Base-by-base conservation (phyloP, 1,284 basidiomycete species). In the Cerioporus squamosus region DNA sequence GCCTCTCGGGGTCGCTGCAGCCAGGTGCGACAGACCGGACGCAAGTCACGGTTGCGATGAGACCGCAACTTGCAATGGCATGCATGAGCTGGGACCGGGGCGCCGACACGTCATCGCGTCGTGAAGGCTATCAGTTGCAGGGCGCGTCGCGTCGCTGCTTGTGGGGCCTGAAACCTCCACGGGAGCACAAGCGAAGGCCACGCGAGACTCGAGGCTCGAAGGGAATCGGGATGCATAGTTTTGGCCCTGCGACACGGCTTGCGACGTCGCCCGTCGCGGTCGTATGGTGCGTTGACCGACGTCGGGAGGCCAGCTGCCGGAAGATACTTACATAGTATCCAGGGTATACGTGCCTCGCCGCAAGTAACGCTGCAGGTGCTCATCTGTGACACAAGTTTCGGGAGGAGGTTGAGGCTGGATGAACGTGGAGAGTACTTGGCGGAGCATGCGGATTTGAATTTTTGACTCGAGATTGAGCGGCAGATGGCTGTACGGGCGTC, bases 391-490 rank as follows among this genome's bases (percentile, higher is more conserved):
- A 12, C 12, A 12, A 36, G 9, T 6, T 36, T 15, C 14, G 33
- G 3, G 14, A 36, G 33, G 10, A 36, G 33, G 12, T 12, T 15
- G 33, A 17, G 26, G 23, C 22, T 49, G 54, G 50, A 55, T 44
- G 40, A 26, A 23, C 10, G 45, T 33, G 29, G 39, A 33, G 38
- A 39, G 54, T 45, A 26, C 22, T 9, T 36, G 47, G 49, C 18
- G 22, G 23, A 33, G 42, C 54, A 29, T 33, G 22, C 40, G 46
- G 39, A 33, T 55, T 51, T 48, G 47, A 44, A 38, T 42, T 44
- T 53, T 51, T 56, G 48, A 12, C 48, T 56, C 44, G 38, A 55
- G 45, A 43, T 55, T 48, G 31, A 39, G 47, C 33, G 33, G 10
- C 33, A 36, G 33, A 36, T 36, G 33, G 33, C 33, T 36, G 33